A percentile compares a stretch with the other conserved stretches of the same genome.
Evolutionary conservation across 345 rosid species (phyloP).

Genomic region (Populus davidiana): DNA sequence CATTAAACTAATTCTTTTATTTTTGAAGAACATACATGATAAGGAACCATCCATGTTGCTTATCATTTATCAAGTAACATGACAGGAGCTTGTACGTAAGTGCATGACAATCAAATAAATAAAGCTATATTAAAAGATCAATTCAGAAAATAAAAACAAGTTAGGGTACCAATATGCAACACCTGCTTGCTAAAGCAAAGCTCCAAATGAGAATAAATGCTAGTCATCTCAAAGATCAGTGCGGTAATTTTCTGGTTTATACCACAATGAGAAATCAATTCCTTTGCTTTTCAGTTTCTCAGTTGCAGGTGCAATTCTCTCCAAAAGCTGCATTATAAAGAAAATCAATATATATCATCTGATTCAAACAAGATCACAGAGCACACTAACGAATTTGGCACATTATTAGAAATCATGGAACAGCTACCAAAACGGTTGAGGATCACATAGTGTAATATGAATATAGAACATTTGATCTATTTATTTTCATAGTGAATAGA

Average conservation of each 20-base stretch:
- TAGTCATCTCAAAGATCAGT: conserved; percentile 49
- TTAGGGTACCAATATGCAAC: conserved; percentile 2
- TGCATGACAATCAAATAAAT: neutral
- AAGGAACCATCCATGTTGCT: neutral
- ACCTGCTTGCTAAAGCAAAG: conserved; percentile 24
- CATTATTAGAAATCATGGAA: neutral
- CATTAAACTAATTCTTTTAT: neutral
- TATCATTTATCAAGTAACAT: neutral
- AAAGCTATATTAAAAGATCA: neutral
- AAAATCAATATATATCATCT: neutral
- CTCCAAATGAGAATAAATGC: neutral
- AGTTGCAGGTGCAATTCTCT: conserved; percentile 72
- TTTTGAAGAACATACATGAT: neutral
- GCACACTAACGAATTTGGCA: conserved; percentile 1
- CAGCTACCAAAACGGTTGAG: neutral
- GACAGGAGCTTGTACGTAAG: neutral
- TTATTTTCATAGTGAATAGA: neutral
- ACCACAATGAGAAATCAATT: conserved; percentile 84
- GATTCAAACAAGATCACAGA: neutral
- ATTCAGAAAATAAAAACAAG: neutral
- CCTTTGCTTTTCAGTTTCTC: conserved; percentile 74
- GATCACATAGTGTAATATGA: neutral
- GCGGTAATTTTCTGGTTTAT: conserved; percentile 71
- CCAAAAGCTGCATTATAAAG: conserved; percentile 61
- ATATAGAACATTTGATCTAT: no score